Evolutionary conservation across 768 basidiomycete species (phyloP).

Genomic region (Suillus plorans): DNA sequence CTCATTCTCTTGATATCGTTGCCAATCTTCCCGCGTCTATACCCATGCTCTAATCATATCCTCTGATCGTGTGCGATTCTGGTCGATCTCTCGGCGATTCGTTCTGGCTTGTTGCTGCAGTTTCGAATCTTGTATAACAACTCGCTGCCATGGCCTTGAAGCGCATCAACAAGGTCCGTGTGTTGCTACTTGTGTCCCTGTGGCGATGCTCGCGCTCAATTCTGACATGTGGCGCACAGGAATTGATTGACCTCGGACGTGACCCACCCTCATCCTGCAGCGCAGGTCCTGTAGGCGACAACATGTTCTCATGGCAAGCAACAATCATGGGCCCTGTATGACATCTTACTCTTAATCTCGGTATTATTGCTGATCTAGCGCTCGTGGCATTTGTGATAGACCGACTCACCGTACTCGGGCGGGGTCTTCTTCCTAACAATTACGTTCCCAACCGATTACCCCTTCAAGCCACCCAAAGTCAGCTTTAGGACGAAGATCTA

Average conservation of each 20-base stretch:
- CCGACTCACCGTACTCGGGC: slow-evolving; percentile 97
- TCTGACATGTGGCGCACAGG: slow-evolving; percentile 47
- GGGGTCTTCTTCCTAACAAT: slow-evolving; percentile 99
- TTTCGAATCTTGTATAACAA: slow-evolving; percentile 13
- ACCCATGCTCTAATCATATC: slow-evolving; percentile 10
- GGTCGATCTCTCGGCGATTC: slow-evolving; percentile 30
- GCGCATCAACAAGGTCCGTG: slow-evolving; percentile 96
- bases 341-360: slow-evolving; percentile 15
- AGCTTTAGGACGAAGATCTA: slow-evolving; percentile 99
- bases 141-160: slow-evolving; percentile 80
- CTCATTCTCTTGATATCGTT: neutral
- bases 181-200: slow-evolving; percentile 4
- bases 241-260: slow-evolving; percentile 98
- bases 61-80: slow-evolving; percentile 40
- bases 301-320: slow-evolving; percentile 99
- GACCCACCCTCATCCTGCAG: slow-evolving; percentile 99
- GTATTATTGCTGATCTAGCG: slow-evolving; percentile 11
- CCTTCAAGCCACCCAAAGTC: slow-evolving; percentile 99
- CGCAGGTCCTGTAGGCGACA: slow-evolving; percentile 95
- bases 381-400: slow-evolving; percentile 47
- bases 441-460: slow-evolving; percentile 95
- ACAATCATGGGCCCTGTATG: slow-evolving; percentile 99
- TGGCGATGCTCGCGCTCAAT: slow-evolving; percentile 18
- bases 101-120: slow-evolving; percentile 13
- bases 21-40: slow-evolving; percentile 1